A percentile compares a stretch with the other conserved stretches of the same genome.
These are phyloP conservation scores for Antitrichia curtipendula DNA, from an alignment of 225 moss, liverwort and hornwort genomes.

Conservation along the genomic window DNA sequence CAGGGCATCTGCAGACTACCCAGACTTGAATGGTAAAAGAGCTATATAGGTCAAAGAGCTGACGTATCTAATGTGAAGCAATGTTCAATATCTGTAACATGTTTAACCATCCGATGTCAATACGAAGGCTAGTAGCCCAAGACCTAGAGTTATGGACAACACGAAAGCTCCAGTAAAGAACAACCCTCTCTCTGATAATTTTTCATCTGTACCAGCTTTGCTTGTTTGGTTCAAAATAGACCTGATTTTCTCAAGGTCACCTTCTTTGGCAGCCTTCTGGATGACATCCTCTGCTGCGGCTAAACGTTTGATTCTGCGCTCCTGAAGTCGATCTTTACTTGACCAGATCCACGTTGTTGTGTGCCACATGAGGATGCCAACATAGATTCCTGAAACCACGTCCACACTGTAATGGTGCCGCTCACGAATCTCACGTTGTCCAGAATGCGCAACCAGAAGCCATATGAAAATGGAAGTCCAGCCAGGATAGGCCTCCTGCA, in stretches of 20 bases:
- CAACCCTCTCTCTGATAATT: constrained; percentile 22
- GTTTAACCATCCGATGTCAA: constrained; percentile 76
- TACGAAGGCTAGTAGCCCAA: constrained; percentile 62
- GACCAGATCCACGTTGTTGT: constrained; percentile 83
- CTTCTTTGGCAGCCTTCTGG: constrained; percentile 86
- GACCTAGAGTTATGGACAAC: constrained; percentile 29
- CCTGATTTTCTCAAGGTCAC: constrained; percentile 70
- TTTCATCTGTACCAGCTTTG: constrained; percentile 30
- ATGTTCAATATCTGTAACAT: background rate
- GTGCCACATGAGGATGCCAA: constrained; percentile 74
- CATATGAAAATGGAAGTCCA: constrained; percentile 82
- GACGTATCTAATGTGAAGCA: background rate
- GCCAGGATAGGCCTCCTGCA: constrained; percentile 96
- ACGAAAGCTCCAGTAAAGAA: constrained; percentile 34
- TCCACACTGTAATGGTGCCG: constrained; percentile 97
- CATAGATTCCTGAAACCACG: constrained; percentile 67
- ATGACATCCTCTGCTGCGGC: constrained; percentile 49
- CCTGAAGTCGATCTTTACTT: constrained; percentile 36
- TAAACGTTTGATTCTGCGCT: constrained; percentile 25
- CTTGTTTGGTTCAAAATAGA: constrained; percentile 46
- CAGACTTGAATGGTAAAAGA: background rate
- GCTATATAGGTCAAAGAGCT: background rate
- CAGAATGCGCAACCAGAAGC: constrained; percentile 72
- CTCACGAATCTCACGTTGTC: constrained; percentile 88
- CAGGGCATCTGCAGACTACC: background rate